Evolutionary conservation across 2,329 filamentous ascomycete species (phyloP).

Genomic region (Aquanectria penicillioides): DNA sequence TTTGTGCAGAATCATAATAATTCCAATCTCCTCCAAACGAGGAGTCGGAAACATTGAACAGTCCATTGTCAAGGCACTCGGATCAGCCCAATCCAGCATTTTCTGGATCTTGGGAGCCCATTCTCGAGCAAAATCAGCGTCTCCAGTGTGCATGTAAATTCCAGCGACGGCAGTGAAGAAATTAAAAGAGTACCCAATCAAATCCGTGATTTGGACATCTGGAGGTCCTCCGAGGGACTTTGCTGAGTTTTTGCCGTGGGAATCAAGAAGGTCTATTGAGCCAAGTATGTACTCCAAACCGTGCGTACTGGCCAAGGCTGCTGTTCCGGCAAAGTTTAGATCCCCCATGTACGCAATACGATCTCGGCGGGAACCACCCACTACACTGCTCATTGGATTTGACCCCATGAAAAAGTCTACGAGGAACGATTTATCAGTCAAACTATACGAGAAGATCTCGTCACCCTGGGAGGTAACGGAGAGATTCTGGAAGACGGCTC

Average conservation of each 20-base stretch:
- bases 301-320: slow-evolving; percentile 42
- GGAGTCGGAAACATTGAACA: slow-evolving; percentile 42
- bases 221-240: slow-evolving; percentile 26
- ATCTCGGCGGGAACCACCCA: slow-evolving; percentile 49
- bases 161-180: slow-evolving; percentile 41
- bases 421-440: slow-evolving; percentile 40
- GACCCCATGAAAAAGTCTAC: slow-evolving; percentile 48
- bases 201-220: slow-evolving; percentile 41
- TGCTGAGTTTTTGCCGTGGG: slow-evolving; percentile 45
- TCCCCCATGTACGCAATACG: slow-evolving; percentile 47
- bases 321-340: slow-evolving; percentile 41
- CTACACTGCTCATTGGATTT: slow-evolving; percentile 45
- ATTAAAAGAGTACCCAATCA: slow-evolving; percentile 46
- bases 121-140: slow-evolving; percentile 35
- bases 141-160: slow-evolving; percentile 43
- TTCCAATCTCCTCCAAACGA: slow-evolving; percentile 48
- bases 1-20: slow-evolving; percentile 46
- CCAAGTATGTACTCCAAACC: slow-evolving; percentile 39
- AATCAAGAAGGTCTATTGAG: slow-evolving; percentile 42
- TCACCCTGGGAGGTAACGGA: not conserved
- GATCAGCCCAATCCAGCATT: slow-evolving; percentile 48
- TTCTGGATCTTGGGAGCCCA: slow-evolving; percentile 41
- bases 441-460: not conserved
- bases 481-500: slow-evolving; percentile 1
- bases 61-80: slow-evolving; percentile 22